Evolutionary conservation across 148 eudicot genomes (phyloP).

Genomic region (Fallopia convolvulus): DNA sequence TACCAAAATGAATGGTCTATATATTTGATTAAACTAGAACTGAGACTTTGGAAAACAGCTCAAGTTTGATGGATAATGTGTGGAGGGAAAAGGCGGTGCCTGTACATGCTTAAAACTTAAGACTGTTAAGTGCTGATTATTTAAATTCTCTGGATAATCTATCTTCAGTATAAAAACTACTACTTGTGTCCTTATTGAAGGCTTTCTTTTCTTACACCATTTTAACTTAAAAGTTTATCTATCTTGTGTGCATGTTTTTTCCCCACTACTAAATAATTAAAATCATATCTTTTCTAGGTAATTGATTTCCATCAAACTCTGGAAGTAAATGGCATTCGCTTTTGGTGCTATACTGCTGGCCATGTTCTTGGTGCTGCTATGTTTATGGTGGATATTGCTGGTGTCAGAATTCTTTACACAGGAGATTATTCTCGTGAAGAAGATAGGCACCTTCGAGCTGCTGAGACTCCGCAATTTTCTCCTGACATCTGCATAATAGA

Average conservation of each 20-base stretch:
- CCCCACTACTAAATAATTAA: neutral
- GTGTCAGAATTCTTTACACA: conserved; percentile 85
- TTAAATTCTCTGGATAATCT: too few species aligned
- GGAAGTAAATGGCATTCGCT: conserved; percentile 93
- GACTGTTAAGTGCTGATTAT: neutral
- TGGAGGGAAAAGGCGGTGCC: neutral
- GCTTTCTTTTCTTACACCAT: neutral
- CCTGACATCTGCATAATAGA: conserved; percentile 93
- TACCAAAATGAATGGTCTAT: neutral
- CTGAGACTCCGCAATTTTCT: conserved; percentile 81
- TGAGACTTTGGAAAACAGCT: neutral
- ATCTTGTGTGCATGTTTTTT: neutral
- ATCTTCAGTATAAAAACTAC: neutral
- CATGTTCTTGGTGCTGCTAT: conserved; percentile 99
- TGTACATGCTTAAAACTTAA: neutral
- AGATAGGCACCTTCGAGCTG: conserved; percentile 93
- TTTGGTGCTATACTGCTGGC: conserved; percentile 98
- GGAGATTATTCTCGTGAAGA: conserved; percentile 99
- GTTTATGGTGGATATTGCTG: conserved; percentile 99
- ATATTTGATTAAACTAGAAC: neutral
- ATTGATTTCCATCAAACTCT: conserved; percentile 95
- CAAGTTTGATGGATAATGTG: neutral
- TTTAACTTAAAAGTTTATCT: too few species aligned
- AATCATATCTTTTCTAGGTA: conserved; percentile 32
- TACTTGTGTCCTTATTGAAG: neutral